phyloP scores from a whole-genome alignment of 495 filamentous ascomycete genomes.

The Aspergillus olivimuriae region DNA sequence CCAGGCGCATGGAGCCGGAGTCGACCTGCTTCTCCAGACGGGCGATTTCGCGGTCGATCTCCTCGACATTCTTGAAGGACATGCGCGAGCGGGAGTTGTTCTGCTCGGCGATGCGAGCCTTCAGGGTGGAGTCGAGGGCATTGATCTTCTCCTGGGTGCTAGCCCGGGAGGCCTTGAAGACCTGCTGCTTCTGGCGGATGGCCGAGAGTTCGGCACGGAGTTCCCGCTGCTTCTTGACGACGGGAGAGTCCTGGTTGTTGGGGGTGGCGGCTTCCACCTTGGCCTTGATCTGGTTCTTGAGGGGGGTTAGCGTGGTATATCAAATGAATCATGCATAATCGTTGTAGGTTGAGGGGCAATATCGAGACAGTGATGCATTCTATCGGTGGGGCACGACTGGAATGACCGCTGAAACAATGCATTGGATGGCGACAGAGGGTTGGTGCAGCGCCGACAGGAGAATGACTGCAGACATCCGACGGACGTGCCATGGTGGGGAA shows the following conservation, averaged over 20 bases:
- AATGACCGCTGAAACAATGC: too few relatives aligned
- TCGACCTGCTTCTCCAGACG: slow-evolving; percentile 78
- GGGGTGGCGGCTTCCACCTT: slow-evolving; percentile 76
- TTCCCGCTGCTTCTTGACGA: slow-evolving; percentile 72
- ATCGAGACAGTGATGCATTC: too few relatives aligned
- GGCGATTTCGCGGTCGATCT: slow-evolving; percentile 76
- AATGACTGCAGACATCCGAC: too few relatives aligned
- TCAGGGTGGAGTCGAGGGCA: slow-evolving; percentile 73
- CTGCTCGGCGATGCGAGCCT: slow-evolving; percentile 73
- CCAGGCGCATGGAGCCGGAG: slow-evolving; percentile 80
- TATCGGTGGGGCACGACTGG: too few relatives aligned
- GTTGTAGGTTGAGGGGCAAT: too few relatives aligned
- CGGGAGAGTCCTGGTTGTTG: slow-evolving; percentile 67
- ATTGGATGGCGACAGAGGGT: too few relatives aligned
- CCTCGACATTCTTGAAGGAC: slow-evolving; percentile 77
- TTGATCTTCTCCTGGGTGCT: slow-evolving; percentile 80
- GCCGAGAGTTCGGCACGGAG: slow-evolving; percentile 61
- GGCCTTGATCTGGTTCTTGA: slow-evolving; percentile 79
- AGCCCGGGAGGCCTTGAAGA: slow-evolving; percentile 70
- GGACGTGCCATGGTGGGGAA: neutral
- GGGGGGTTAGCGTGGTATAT: slow-evolving; percentile 7
- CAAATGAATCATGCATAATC: too few relatives aligned
- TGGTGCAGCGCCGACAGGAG: too few relatives aligned
- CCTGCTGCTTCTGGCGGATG: slow-evolving; percentile 76
- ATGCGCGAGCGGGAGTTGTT: slow-evolving; percentile 73